Conservation (phyloP, 2,329 filamentous ascomycete species). For the Paecilomyces niveus region DNA sequence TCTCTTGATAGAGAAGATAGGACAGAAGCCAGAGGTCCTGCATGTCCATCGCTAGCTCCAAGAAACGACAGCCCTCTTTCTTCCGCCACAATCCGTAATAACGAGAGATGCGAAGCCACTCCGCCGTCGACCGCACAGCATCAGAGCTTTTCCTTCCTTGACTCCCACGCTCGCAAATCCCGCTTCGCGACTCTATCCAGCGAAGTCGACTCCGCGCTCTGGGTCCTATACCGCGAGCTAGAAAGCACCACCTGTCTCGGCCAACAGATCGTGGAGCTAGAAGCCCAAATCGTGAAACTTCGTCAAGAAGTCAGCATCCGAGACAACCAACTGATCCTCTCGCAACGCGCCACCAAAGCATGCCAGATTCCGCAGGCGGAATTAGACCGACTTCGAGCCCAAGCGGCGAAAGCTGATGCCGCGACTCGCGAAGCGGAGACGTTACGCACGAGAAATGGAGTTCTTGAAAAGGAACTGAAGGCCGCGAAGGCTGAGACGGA, state of each 20-base stretch:
- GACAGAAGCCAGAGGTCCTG: too few species aligned
- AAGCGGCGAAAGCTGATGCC: slow-evolving; percentile 5
- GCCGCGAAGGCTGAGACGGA: slow-evolving; percentile 4
- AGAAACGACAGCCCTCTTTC: too few species aligned
- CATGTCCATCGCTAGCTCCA: too few species aligned
- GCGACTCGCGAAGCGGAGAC: slow-evolving; percentile 2
- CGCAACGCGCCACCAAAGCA: slow-evolving; percentile 2
- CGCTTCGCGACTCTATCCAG: slow-evolving; percentile 7
- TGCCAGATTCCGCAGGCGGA: slow-evolving; percentile 5
- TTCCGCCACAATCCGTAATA: not conserved
- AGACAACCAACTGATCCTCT: slow-evolving; percentile 9
- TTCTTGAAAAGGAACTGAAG: slow-evolving; percentile 3
- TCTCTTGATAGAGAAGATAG: not conserved
- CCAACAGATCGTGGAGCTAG: slow-evolving; percentile 7
- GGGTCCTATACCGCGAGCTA: slow-evolving; percentile 7
- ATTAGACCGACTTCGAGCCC: slow-evolving; percentile 3
- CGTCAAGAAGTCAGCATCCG: slow-evolving; percentile 9
- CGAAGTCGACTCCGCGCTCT: slow-evolving; percentile 9
- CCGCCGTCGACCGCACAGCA: not conserved
- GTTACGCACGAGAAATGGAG: slow-evolving; percentile 4
- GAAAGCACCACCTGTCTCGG: slow-evolving; percentile 8
- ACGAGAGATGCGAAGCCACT: not conserved
- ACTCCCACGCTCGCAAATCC: slow-evolving; percentile 8
- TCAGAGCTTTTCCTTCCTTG: not conserved
- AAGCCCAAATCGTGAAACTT: slow-evolving; percentile 7